Evolutionary conservation across 305 asterid species (phyloP).

Genomic region (Rubia tinctorum): DNA sequence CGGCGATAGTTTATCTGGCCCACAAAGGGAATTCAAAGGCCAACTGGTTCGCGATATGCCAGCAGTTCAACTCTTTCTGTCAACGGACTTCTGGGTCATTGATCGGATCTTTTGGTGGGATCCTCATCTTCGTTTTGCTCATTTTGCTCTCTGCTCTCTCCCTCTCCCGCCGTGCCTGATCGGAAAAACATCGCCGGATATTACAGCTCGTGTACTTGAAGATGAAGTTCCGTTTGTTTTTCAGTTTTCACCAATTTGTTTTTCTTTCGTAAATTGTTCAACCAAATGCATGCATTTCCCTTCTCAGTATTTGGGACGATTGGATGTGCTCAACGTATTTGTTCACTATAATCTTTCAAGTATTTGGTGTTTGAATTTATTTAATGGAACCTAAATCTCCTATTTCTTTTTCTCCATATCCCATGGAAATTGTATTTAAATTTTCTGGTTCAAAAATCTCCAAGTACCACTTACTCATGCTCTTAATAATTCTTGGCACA

Average conservation of each 20-base stretch:
- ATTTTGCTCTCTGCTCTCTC: slow-evolving; percentile 56
- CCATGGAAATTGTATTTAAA: too few species aligned
- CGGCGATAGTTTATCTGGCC: slow-evolving; percentile 73
- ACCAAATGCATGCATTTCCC: not conserved
- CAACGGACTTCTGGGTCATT: slow-evolving; percentile 75
- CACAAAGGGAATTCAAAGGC: slow-evolving; percentile 66
- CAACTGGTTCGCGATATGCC: slow-evolving; percentile 65
- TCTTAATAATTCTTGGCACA: too few species aligned
- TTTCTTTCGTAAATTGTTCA: not conserved
- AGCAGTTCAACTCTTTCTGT: slow-evolving; percentile 67
- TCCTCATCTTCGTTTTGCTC: slow-evolving; percentile 51
- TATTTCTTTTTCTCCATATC: too few species aligned
- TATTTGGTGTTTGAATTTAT: not conserved
- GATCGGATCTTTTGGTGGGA: slow-evolving; percentile 68
- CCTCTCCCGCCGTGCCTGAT: slow-evolving; percentile 33
- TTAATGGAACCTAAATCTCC: not conserved
- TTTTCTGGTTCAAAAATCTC: too few species aligned
- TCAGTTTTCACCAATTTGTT: not conserved
- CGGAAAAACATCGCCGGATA: not conserved
- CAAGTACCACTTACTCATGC: too few species aligned
- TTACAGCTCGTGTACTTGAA: too few species aligned
- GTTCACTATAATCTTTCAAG: not conserved
- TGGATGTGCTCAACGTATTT: not conserved
- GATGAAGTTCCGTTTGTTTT: not conserved
- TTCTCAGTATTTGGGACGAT: too few species aligned